Percentiles rank a stretch among this genome's conserved stretches.
These are phyloP conservation scores for Dillenia suffruticosa DNA, from an alignment of 164 flowering plant species.

Conservation along the genomic window DNA sequence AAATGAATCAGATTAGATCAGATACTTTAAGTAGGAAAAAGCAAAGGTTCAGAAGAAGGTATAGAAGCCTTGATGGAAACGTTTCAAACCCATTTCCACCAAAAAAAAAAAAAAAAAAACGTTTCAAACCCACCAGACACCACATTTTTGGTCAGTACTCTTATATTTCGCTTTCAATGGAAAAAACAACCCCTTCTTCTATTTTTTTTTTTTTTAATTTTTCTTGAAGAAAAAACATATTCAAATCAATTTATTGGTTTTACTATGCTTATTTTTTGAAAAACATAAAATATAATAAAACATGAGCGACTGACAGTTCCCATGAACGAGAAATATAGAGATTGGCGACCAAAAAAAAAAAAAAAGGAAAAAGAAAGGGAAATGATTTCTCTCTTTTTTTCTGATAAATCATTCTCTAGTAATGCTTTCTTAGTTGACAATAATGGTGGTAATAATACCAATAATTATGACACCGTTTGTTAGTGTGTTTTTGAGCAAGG, in stretches of 20 bases:
- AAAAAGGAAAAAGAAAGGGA: no score
- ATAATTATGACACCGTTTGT: slow-evolving; percentile 2
- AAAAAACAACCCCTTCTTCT: slow-evolving; percentile 10
- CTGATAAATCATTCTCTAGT: background rate
- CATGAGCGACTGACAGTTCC: slow-evolving; percentile 17
- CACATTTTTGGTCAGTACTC: slow-evolving; percentile 23
- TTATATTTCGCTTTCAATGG: slow-evolving; percentile 37
- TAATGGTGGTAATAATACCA: slow-evolving; percentile 12
- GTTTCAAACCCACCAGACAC: slow-evolving; percentile 23
- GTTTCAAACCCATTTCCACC: slow-evolving; percentile 35
- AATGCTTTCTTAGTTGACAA: slow-evolving; percentile 9
- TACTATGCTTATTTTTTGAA: no score
- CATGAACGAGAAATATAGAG: slow-evolving; percentile 17
- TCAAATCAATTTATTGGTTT: no score
- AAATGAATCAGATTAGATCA: slow-evolving; percentile 16
- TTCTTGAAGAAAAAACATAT: background rate
- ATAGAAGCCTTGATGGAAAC: slow-evolving; percentile 52
- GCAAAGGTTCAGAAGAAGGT: slow-evolving; percentile 41
- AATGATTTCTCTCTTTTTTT: no score
- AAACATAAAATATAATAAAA: no score
- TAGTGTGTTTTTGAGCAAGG: slow-evolving; percentile 6
- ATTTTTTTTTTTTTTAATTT: background rate
- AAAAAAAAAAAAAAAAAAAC: no score
- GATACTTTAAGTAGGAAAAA: slow-evolving; percentile 60
- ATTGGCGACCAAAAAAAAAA: background rate